Base-by-base conservation (phyloP, 768 basidiomycete genomes). In the Leccinum uliginosum region DNA sequence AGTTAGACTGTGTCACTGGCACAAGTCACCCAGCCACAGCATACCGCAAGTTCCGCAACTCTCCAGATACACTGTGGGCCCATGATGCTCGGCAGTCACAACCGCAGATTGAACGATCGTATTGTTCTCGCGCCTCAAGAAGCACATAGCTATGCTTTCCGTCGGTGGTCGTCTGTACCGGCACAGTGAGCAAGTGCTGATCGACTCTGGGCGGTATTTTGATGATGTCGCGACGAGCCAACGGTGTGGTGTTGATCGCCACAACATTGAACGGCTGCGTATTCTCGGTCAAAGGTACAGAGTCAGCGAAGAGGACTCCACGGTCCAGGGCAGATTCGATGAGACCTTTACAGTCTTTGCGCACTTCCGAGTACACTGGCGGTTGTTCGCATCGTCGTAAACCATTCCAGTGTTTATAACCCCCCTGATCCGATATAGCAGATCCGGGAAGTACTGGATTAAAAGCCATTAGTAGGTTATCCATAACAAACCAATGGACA, bases 311-410 rank as follows among this genome's bases (percentile, higher is more conserved):
- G 11, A 94, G 78, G 26, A 84, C 79, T n/a, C n/a, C n/a, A n/a
- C n/a, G n/a, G 1, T 78, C 70, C 61, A 93, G 80, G 0, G 94
- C 92, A 44, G 86, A 80, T 58, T 97, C 87, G 38, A 98, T 73
- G 15, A 97, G 76, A 2, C 67, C 65, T 40, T 82, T 73, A 26
- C 90, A 87, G 40, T 84, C 83, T 54, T 82, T 76, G 40, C 80
- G 80, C 19, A 98, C 84, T 64, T 89, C 85, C 10, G 83, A 81
- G 67, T 98, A 98, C 45, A 94, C n/a, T n/a, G n/a, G n/a, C n/a
- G n/a, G 80, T 60, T 83, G 80, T 69, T 96, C 92, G 93, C 93
- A 66, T 99, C 97, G 0, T 95, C 88, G 72, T 98, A 98, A 4
- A 94, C 93, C 92, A 98, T 95, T 1, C 89, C 93, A 54, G 93